These are phyloP conservation scores for Aspergillus persii DNA, from an alignment of 2,329 filamentous ascomycete species.

Conservation along the genomic window DNA sequence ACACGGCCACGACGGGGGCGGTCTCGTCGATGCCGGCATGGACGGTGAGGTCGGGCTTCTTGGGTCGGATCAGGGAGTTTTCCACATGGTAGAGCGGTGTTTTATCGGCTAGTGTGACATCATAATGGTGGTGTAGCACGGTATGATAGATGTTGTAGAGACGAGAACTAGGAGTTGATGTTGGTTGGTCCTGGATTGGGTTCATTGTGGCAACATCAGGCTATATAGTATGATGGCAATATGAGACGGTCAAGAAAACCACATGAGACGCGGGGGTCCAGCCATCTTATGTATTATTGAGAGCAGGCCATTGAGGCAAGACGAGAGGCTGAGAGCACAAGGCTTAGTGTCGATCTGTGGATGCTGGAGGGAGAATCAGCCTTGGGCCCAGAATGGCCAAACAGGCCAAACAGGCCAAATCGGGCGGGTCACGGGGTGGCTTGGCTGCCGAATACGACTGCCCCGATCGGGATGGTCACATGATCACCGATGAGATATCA, in stretches of 20 bases:
- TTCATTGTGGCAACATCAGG: not conserved
- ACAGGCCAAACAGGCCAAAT: not conserved
- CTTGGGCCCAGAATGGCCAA: not conserved
- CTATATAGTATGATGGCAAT: not conserved
- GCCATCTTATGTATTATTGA: slow-evolving; percentile 3
- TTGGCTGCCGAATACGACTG: slow-evolving; percentile 11
- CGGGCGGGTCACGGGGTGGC: slow-evolving; percentile 1
- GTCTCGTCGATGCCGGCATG: slow-evolving; percentile 27
- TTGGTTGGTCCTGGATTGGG: not conserved
- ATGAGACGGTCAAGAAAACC: not conserved
- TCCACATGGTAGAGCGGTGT: slow-evolving; percentile 25
- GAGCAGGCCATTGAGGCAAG: not conserved
- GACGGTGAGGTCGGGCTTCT: slow-evolving; percentile 35
- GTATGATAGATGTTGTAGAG: slow-evolving; percentile 27
- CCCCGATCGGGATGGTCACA: not conserved
- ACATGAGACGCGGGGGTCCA: not conserved
- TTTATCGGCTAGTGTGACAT: slow-evolving; percentile 20
- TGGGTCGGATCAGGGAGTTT: slow-evolving; percentile 27
- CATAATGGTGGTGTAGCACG: slow-evolving; percentile 22
- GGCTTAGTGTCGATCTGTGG: slow-evolving; percentile 3
- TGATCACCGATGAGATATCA: slow-evolving; percentile 9
- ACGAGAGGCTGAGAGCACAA: not conserved
- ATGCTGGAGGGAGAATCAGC: not conserved
- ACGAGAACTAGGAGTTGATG: not conserved
- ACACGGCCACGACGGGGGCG: slow-evolving; percentile 27